These are phyloP conservation scores for Asterochloris sp. DNA, from an alignment of 139 green algal genomes.

Conservation along the genomic window DNA sequence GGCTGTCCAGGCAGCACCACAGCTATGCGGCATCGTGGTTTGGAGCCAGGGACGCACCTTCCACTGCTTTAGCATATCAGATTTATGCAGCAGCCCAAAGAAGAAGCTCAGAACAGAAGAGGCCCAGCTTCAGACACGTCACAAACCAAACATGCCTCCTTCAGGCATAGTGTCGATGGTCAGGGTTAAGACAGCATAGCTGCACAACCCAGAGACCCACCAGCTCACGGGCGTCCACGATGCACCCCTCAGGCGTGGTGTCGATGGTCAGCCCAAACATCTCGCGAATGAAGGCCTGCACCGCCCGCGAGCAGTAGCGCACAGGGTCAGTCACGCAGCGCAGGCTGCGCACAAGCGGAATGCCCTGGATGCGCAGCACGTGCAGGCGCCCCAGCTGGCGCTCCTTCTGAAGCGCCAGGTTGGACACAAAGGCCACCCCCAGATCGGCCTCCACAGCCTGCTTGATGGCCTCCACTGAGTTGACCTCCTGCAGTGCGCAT, in stretches of 20 bases:
- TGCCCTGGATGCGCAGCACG: conserved; percentile 6
- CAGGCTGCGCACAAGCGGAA: conserved; percentile 11
- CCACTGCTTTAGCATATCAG: no score
- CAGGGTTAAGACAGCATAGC: neutral
- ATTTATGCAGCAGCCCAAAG: no score
- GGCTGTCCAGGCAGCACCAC: no score
- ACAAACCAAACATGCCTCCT: no score
- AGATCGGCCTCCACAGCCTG: conserved; percentile 30
- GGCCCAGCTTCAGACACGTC: no score
- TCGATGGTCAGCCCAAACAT: conserved; percentile 17
- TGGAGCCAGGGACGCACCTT: no score
- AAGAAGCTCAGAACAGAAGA: no score
- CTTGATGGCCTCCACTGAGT: conserved; percentile 52
- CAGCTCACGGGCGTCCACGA: neutral
- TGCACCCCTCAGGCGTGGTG: neutral
- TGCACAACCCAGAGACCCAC: neutral
- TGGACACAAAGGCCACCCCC: conserved; percentile 39
- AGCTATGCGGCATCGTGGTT: no score
- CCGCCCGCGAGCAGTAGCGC: conserved; percentile 21
- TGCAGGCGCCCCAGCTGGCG: conserved; percentile 23
- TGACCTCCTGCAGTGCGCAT: conserved; percentile 36
- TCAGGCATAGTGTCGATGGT: no score
- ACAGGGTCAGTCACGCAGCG: conserved; percentile 22
- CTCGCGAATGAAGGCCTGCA: conserved; percentile 22
- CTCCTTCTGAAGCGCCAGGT: conserved; percentile 30